Conservation (phyloP, 2,329 filamentous ascomycete genomes). For the Iodosphaeria phyllophila region DNA sequence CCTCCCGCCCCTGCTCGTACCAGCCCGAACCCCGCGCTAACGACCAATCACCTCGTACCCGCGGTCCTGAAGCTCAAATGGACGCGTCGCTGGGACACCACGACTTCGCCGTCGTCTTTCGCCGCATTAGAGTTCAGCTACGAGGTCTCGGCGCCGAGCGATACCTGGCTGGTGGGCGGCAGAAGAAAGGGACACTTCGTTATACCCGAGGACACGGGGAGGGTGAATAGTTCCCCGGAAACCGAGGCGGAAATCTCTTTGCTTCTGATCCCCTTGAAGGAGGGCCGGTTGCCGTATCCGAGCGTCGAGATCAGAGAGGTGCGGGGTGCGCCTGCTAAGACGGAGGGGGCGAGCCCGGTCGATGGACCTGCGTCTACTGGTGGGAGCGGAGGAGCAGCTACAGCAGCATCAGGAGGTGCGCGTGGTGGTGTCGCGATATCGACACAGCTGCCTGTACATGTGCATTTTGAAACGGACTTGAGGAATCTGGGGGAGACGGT, state of each 20-base stretch:
- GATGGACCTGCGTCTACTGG: too few species aligned
- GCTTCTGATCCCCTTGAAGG: slow-evolving; percentile 60
- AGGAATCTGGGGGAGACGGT: slow-evolving; percentile 62
- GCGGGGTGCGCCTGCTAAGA: slow-evolving; percentile 10
- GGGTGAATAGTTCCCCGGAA: slow-evolving; percentile 21
- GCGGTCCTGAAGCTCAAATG: slow-evolving; percentile 43
- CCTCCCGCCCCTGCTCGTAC: slow-evolving; percentile 11
- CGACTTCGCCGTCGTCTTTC: slow-evolving; percentile 12
- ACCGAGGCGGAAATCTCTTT: slow-evolving; percentile 44
- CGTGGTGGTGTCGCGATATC: slow-evolving; percentile 21
- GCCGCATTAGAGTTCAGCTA: slow-evolving; percentile 57
- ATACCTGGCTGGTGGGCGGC: slow-evolving; percentile 74
- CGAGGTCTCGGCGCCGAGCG: slow-evolving; percentile 55
- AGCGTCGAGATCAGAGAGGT: slow-evolving; percentile 58
- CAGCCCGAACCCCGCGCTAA: slow-evolving; percentile 22
- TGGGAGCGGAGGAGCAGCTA: too few species aligned
- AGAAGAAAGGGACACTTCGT: slow-evolving; percentile 62
- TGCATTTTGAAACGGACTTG: slow-evolving; percentile 74
- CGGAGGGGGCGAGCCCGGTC: slow-evolving; percentile 3
- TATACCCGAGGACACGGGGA: slow-evolving; percentile 26
- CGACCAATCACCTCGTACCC: slow-evolving; percentile 44
- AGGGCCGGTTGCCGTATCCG: slow-evolving; percentile 64
- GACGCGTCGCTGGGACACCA: slow-evolving; percentile 43
- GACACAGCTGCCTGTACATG: too few species aligned
- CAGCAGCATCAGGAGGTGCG: slow-evolving; percentile 6